These are phyloP conservation scores for Phyllostachys edulis DNA, from an alignment of 176 grass and related monocot genomes.

Conservation along the genomic window DNA sequence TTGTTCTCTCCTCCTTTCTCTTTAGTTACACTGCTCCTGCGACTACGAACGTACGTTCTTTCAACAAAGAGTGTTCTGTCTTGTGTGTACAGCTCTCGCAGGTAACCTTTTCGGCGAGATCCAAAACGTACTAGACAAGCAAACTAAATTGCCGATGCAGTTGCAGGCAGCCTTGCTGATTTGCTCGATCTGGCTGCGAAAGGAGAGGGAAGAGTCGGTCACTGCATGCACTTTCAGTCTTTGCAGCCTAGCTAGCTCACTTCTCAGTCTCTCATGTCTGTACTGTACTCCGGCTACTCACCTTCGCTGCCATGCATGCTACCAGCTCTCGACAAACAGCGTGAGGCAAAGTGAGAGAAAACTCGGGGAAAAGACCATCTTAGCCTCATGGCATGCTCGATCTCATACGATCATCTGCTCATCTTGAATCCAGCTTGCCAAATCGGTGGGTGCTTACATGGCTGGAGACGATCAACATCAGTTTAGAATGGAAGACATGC, in stretches of 20 bases:
- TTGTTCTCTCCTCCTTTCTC: constrained; percentile 24
- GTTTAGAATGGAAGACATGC: background rate
- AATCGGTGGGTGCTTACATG: background rate
- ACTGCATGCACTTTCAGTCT: background rate
- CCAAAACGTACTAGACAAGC: constrained; percentile 39
- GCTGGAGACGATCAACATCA: background rate
- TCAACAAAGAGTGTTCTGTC: constrained; percentile 18
- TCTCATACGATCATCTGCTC: background rate
- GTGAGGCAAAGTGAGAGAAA: background rate
- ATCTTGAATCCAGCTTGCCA: background rate
- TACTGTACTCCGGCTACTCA: background rate
- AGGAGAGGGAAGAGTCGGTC: background rate
- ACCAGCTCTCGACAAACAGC: background rate
- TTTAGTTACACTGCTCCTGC: constrained; percentile 25
- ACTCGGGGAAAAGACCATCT: background rate
- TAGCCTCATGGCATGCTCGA: background rate
- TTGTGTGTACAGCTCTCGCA: background rate
- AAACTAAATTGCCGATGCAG: constrained; percentile 5
- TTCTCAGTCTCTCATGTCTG: background rate
- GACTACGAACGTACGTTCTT: constrained; percentile 19
- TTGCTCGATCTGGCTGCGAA: background rate
- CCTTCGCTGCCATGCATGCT: background rate
- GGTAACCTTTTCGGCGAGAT: constrained; percentile 20
- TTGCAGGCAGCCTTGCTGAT: constrained; percentile 7
- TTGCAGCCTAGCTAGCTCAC: background rate